Evolutionary conservation across 106 monocot species (phyloP).

Genomic region (Acorus gramineus): DNA sequence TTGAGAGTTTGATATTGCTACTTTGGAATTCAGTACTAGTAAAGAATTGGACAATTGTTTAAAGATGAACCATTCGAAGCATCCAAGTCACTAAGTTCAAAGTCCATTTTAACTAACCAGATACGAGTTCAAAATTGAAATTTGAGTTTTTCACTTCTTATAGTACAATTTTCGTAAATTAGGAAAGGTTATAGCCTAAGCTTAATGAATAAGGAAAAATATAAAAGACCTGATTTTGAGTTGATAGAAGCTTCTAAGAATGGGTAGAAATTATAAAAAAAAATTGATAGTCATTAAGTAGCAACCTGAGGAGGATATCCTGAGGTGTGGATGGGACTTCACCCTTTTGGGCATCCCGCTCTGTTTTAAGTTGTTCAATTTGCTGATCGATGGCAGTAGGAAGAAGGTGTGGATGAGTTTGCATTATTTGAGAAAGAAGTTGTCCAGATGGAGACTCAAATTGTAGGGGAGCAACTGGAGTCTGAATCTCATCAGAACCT

Average conservation of each 20-base stretch:
- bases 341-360: conserved; percentile 25
- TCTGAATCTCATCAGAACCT: conserved; percentile 21
- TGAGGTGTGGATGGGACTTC: conserved; percentile 21
- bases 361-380: conserved; percentile 50
- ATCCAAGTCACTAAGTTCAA: no score
- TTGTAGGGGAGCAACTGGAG: conserved; percentile 36
- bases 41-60: no score
- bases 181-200: no score
- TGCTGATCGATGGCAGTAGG: conserved; percentile 63
- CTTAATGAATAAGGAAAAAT: no score
- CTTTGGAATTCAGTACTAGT: no score
- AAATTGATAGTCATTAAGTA: not conserved
- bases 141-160: no score
- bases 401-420: conserved; percentile 67
- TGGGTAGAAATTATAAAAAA: not conserved
- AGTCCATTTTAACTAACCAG: no score
- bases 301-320: conserved; percentile 38
- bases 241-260: not conserved
- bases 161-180: no score
- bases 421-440: conserved; percentile 58
- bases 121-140: no score
- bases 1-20: no score
- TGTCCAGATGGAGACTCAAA: conserved; percentile 66
- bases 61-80: no score
- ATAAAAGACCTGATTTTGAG: no score